A percentile compares a stretch with the other conserved stretches of the same genome.
These are phyloP conservation scores for Torulaspora indica DNA, from an alignment of 805 yeast genomes.

Conservation along the genomic window DNA sequence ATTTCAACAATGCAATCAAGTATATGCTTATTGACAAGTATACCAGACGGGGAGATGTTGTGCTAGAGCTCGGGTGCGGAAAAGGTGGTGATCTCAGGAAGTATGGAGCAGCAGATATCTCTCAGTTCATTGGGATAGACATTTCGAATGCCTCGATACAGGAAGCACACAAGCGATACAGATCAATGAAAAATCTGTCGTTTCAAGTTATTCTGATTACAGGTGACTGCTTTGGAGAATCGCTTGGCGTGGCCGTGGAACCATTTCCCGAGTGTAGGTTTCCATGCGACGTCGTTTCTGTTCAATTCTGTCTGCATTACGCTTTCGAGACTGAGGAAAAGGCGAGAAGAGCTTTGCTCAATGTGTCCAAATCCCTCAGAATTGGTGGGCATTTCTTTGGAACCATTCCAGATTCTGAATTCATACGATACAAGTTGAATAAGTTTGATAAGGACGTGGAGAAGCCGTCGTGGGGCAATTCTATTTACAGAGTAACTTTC, in stretches of 20 bases:
- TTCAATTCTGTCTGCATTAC: slow-evolving; percentile 92
- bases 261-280: slow-evolving; percentile 63
- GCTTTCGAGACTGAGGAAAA: slow-evolving; percentile 85
- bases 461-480: slow-evolving; percentile 72
- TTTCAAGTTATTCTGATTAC: slow-evolving; percentile 82
- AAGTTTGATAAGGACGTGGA: slow-evolving; percentile 48
- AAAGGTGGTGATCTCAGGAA: slow-evolving; percentile 96
- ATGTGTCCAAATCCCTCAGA: slow-evolving; percentile 68
- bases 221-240: slow-evolving; percentile 81
- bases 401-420: slow-evolving; percentile 89
- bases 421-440: slow-evolving; percentile 60
- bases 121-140: slow-evolving; percentile 85
- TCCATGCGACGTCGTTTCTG: slow-evolving; percentile 83
- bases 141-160: slow-evolving; percentile 81
- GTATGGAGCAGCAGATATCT: slow-evolving; percentile 69
- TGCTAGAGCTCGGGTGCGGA: slow-evolving; percentile 90
- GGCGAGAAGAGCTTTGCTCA: slow-evolving; percentile 65
- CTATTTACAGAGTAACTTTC: slow-evolving; percentile 74
- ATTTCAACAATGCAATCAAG: slow-evolving; percentile 89
- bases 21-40: slow-evolving; percentile 74
- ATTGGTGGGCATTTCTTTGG: slow-evolving; percentile 89
- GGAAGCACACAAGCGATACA: slow-evolving; percentile 77
- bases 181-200: slow-evolving; percentile 49
- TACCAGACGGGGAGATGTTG: slow-evolving; percentile 50
- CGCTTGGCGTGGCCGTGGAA: slow-evolving; percentile 61